Evolutionary conservation across 306 rosid genomes (phyloP), one percentile per base, ranked within the genome.

Genomic region (Delonix regia): DNA sequence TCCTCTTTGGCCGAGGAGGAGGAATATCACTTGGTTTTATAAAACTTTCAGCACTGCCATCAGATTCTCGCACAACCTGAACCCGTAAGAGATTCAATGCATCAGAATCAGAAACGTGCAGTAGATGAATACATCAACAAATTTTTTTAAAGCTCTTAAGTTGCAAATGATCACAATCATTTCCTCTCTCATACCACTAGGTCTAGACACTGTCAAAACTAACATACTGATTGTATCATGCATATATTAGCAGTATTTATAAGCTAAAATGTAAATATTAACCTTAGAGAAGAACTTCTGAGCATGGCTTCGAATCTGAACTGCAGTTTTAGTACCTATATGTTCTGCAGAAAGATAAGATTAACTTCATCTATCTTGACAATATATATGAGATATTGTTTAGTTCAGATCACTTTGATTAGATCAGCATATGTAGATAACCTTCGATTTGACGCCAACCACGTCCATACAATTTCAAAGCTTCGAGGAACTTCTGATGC

Each of bases 381-480:
- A 77, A 66, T 38, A 44, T 42, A 66, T 11, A 22, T 41, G 52
- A 67, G 42, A 42, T 10, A 10, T 25, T 5, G 11, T 74, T 72
- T 34, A 39, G 18, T 75, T 38, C 30, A 57, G 47, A 69, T 34
- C 15, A 55, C 9, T 39, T 10, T 9, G 44, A 49, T 63, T 27
- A 51, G 83, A 28, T 70, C 59, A 77, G 25, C 44, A 69, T 19
- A 64, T 61, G 28, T 24, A 41, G 38, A 82, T 77, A 78, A 93
- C 99, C 99, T 96, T 96, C 94, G 51, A 96, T 93, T 86, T 90
- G 98, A 69, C 96, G 97, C 99, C 99, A 96, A 63, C 98, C 98
- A 10, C 99, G 98, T 25, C 99, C 99, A 75, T 90, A 93, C 86
- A 96, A 76, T 78, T 93, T 96, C 88, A 96, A 88, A 60, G 99